These are phyloP conservation scores for Tylopilus balloui DNA, from an alignment of 768 basidiomycete species.

Conservation along the genomic window DNA sequence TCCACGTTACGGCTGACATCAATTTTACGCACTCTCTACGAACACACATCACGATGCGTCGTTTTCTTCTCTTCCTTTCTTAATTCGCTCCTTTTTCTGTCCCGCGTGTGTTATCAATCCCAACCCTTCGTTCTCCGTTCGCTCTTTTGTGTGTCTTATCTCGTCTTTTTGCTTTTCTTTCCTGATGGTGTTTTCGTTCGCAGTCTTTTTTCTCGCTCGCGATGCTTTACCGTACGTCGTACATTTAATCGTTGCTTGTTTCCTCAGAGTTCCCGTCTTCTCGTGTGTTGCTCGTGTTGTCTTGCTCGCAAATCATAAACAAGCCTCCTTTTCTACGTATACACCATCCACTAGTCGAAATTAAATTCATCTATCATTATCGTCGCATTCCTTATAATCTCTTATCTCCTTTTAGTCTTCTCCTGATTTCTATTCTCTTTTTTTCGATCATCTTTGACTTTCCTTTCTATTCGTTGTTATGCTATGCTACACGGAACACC, in stretches of 20 bases:
- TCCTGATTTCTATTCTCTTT: not conserved
- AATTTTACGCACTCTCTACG: constrained; percentile 20
- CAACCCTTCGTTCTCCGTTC: not conserved
- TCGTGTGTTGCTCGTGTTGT: no score
- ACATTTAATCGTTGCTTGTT: constrained; percentile 1
- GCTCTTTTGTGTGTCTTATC: constrained; percentile 2
- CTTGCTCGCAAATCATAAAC: constrained; percentile 2
- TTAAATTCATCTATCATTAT: not conserved
- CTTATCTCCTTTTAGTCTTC: not conserved
- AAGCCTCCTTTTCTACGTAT: not conserved
- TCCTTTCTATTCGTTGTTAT: not conserved
- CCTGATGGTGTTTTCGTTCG: not conserved
- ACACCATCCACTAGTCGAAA: not conserved
- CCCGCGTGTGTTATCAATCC: not conserved
- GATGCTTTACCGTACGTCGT: constrained; percentile 15
- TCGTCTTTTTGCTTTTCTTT: not conserved
- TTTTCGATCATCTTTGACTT: no score
- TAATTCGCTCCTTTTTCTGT: not conserved
- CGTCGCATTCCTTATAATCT: not conserved
- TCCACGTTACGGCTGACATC: constrained; percentile 18
- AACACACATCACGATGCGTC: constrained; percentile 24
- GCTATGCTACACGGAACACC: not conserved
- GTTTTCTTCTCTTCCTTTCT: not conserved
- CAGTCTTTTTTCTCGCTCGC: not conserved
- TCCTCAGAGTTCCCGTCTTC: not conserved